These are phyloP conservation scores for Aspergillus chevalieri DNA, from an alignment of 2,329 filamentous ascomycete genomes.

Conservation along the genomic window DNA sequence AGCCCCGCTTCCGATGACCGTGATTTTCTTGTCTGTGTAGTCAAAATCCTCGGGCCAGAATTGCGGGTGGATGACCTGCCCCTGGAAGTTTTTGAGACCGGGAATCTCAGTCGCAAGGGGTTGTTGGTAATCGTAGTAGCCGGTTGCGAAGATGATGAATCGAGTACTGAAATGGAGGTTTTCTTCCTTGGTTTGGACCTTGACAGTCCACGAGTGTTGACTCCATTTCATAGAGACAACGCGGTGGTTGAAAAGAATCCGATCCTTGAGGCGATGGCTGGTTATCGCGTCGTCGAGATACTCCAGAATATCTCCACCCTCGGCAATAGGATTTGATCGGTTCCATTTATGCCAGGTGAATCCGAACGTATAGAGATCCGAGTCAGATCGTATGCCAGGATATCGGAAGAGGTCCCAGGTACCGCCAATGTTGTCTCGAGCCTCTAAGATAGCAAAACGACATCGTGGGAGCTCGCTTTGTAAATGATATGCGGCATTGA, in stretches of 20 bases:
- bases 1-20: slow-evolving; percentile 67
- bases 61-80: slow-evolving; percentile 59
- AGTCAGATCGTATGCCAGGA: slow-evolving; percentile 56
- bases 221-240: slow-evolving; percentile 48
- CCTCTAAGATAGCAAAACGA: slow-evolving; percentile 44
- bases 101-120: slow-evolving; percentile 56
- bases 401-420: slow-evolving; percentile 52
- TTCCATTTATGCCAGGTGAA: slow-evolving; percentile 64
- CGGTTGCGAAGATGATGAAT: slow-evolving; percentile 53
- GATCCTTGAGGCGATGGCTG: slow-evolving; percentile 44
- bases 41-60: slow-evolving; percentile 65
- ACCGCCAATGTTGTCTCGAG: slow-evolving; percentile 44
- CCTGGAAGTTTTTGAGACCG: slow-evolving; percentile 58
- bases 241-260: slow-evolving; percentile 47
- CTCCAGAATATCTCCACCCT: slow-evolving; percentile 43
- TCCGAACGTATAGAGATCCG: slow-evolving; percentile 53
- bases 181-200: slow-evolving; percentile 43
- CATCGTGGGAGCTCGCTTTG: slow-evolving; percentile 34
- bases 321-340: slow-evolving; percentile 42
- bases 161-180: slow-evolving; percentile 24
- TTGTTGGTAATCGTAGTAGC: slow-evolving; percentile 65
- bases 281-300: slow-evolving; percentile 48
- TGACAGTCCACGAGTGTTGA: slow-evolving; percentile 22
- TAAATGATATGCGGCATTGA: slow-evolving; percentile 45
- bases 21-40: slow-evolving; percentile 57